These are phyloP conservation scores for Pyrrhoderma lamaoense DNA, from an alignment of 1,284 basidiomycete genomes.

Conservation along the genomic window DNA sequence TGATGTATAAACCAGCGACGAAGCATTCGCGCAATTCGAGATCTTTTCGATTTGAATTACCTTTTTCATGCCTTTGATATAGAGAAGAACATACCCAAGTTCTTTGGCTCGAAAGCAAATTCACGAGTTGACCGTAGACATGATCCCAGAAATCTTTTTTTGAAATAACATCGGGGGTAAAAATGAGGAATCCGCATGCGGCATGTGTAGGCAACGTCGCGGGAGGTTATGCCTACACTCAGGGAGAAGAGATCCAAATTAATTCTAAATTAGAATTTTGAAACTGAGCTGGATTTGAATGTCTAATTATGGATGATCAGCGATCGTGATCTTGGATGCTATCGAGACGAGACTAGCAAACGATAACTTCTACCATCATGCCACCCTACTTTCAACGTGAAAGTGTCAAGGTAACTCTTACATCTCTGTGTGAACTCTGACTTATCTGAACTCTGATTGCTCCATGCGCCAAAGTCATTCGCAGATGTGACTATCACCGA, in stretches of 20 bases:
- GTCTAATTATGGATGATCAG: no score
- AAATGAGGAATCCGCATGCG: conserved; percentile 75
- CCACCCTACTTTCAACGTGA: conserved; percentile 77
- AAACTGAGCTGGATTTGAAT: no score
- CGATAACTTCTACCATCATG: conserved; percentile 37
- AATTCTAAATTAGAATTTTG: no score
- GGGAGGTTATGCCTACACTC: no score
- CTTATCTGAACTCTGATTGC: background rate
- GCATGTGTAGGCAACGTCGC: conserved; percentile 41
- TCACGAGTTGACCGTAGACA: conserved; percentile 54
- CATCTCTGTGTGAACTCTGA: background rate
- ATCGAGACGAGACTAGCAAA: background rate
- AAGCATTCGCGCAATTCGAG: conserved; percentile 79
- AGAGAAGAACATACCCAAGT: conserved; percentile 57
- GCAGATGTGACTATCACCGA: conserved; percentile 85
- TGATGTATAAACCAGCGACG: conserved; percentile 72
- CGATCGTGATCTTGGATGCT: conserved; percentile 1
- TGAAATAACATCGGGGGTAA: conserved; percentile 61
- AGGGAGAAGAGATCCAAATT: no score
- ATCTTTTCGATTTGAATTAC: conserved; percentile 39
- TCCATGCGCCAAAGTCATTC: conserved; percentile 59
- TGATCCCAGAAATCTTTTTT: conserved; percentile 76
- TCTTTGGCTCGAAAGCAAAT: conserved; percentile 58
- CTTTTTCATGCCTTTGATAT: conserved; percentile 2
- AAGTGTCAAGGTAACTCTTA: background rate